phyloP scores from a whole-genome alignment of 179 eudicot species.

The Sideroxylon spinosum region DNA sequence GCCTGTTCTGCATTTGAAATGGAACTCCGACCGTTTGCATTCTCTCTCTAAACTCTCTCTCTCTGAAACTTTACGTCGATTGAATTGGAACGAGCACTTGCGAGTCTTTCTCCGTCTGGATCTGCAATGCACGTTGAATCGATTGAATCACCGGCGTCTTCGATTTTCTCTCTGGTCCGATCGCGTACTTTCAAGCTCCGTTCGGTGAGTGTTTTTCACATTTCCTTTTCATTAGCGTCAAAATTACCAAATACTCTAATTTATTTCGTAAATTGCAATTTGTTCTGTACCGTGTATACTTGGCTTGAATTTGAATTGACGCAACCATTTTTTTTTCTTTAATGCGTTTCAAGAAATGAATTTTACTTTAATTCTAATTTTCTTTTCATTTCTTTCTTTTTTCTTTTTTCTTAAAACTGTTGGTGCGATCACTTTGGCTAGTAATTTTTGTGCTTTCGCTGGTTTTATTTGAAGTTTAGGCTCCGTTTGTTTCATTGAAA shows the following conservation, averaged over 20 bases:
- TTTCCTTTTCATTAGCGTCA: background rate
- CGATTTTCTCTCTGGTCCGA: background rate
- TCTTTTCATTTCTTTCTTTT: no score
- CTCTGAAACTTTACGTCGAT: background rate
- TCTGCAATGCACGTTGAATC: conserved; percentile 7
- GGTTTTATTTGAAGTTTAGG: no score
- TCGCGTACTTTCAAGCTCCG: conserved; percentile 1
- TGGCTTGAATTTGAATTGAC: no score
- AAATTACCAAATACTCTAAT: background rate
- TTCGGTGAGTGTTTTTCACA: conserved; percentile 15
- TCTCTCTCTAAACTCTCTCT: background rate
- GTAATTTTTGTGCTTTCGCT: no score
- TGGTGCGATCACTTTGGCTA: no score
- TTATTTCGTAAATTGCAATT: background rate
- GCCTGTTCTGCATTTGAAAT: conserved; percentile 1
- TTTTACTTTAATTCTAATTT: no score
- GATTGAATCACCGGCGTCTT: background rate
- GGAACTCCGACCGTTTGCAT: background rate
- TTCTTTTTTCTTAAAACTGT: no score
- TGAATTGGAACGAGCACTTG: background rate
- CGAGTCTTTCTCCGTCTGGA: background rate
- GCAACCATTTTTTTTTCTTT: no score
- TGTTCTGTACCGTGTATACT: background rate
- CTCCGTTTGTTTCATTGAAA: no score
- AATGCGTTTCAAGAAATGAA: no score